A percentile compares a stretch with the other conserved stretches of the same genome.
These are phyloP conservation scores for Allium sativum DNA, from an alignment of 106 monocot genomes.

Conservation along the genomic window DNA sequence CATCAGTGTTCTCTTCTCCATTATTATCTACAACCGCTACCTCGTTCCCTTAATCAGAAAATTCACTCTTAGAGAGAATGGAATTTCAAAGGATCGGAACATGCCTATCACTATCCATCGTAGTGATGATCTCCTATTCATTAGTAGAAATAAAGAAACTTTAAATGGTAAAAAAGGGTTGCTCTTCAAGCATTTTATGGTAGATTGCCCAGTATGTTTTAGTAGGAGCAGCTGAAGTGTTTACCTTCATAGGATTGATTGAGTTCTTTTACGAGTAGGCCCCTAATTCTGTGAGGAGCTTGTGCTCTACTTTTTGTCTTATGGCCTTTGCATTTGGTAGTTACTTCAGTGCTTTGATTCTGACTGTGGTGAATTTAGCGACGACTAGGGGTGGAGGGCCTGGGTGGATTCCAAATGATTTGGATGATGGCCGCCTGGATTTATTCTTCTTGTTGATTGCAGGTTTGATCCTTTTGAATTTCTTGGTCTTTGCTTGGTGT, in stretches of 20 bases:
- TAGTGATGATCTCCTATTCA: constrained; percentile 28
- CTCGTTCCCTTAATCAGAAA: constrained; percentile 16
- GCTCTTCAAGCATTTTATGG: constrained; percentile 25
- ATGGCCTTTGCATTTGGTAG: constrained; percentile 23
- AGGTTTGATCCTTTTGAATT: constrained; percentile 4
- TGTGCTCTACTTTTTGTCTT: constrained; percentile 27
- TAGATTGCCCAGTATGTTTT: constrained; percentile 43
- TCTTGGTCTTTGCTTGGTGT: constrained; percentile 4
- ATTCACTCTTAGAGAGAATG: constrained; percentile 13
- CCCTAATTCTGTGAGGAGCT: constrained; percentile 45
- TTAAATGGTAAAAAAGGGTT: too few relatives aligned
- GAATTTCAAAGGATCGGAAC: constrained; percentile 34
- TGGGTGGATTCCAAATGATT: constrained; percentile 22
- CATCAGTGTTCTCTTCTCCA: constrained; percentile 16
- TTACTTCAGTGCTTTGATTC: constrained; percentile 39
- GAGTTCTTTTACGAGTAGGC: constrained; percentile 57
- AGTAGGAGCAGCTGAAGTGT: constrained; percentile 23
- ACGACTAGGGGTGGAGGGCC: constrained; percentile 21
- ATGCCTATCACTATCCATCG: constrained; percentile 24
- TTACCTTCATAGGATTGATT: constrained; percentile 23
- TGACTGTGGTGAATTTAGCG: constrained; percentile 13
- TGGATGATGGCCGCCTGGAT: constrained; percentile 2
- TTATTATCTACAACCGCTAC: constrained; percentile 11
- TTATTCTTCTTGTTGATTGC: constrained; percentile 5
- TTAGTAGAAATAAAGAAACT: constrained; percentile 25